Evolutionary conservation across 106 monocot genomes (phyloP), one percentile per base, ranked within the genome.

Genomic region (Dioscorea alata): DNA sequence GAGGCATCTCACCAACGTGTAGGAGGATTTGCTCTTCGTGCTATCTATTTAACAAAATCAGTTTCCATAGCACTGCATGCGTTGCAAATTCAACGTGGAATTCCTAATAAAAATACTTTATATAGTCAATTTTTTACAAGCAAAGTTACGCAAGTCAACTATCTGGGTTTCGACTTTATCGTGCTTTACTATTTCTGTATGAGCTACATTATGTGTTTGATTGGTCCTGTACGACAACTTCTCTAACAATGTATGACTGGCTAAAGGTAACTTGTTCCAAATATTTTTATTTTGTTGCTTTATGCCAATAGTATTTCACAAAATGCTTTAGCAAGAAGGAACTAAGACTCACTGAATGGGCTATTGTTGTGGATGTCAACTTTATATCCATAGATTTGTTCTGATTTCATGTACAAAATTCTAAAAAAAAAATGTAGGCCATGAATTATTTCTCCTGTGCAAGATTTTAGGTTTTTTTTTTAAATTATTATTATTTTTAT

Each of bases 201-300:
- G 97, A 97, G 69, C 77, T 97, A 24, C 83, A 92, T 48, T 97
- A 92, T 79, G 92, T 92, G 60, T 92, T 97, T 66, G 97, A 97
- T 69, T 97, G 97, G 97, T 92, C 92, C 17, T 97, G 92, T 59
- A 97, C 97, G 61, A 48, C 82, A 1, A 97, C 97, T 33, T 97
- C 97, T 76, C 76, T 97, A 24, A 97, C 97, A 71, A 97, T 97
- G 97, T 97, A 97, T 71, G 97, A 97, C 69, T 97, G 97, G 97
- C 74, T 97, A 19, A 97, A 97, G 96, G 96, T 97, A 84, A 61
- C 52, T 48, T 21, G 12, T 16, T 16, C 19, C 20, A 8, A 77
- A 17, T 60, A 60, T 49, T 68, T n/a, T 49, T 51, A 59, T 12
- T 59, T 52, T 15, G 10, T 23, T 67, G 50, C 19, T 5, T 21